Evolutionary conservation across 805 yeast species (phyloP).

Genomic region (Jamesozyma spencerorum): DNA sequence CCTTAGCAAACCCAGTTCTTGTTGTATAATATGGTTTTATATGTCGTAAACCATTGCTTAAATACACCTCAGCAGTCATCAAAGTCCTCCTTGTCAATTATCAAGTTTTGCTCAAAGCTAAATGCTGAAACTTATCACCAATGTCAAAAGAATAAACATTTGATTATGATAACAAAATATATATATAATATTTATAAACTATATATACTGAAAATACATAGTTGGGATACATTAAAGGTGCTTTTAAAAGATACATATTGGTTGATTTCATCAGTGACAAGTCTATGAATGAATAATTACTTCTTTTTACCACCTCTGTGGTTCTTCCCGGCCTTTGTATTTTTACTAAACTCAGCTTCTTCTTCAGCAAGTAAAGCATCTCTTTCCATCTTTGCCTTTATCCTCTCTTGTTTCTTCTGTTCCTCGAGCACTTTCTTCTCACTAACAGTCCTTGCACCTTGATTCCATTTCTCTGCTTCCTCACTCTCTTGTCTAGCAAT

Average conservation of each 20-base stretch:
- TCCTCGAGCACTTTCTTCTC: conserved; percentile 25
- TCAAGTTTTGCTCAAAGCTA: no score
- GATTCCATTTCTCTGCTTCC: conserved; percentile 29
- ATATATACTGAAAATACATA: no score
- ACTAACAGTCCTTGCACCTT: conserved; percentile 22
- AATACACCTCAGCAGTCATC: conserved; percentile 4
- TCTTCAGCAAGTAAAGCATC: conserved; percentile 29
- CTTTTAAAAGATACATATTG: no score
- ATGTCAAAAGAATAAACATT: no score
- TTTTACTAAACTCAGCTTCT: conserved; percentile 22
- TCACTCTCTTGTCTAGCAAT: conserved; percentile 21
- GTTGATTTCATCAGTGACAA: no score
- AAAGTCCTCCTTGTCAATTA: background rate
- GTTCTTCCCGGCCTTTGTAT: conserved; percentile 10
- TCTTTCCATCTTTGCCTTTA: conserved; percentile 25
- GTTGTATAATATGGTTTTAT: conserved; percentile 36
- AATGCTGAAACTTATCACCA: no score
- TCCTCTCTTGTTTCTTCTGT: conserved; percentile 25
- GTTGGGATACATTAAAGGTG: no score
- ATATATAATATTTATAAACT: no score
- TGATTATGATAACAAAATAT: no score
- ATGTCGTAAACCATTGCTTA: conserved; percentile 31
- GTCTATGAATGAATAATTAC: background rate
- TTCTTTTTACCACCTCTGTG: conserved; percentile 13
- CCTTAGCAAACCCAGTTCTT: conserved; percentile 34